phyloP scores from a whole-genome alignment of 2,329 filamentous ascomycete species.

The Colletotrichum higginsianum region DNA sequence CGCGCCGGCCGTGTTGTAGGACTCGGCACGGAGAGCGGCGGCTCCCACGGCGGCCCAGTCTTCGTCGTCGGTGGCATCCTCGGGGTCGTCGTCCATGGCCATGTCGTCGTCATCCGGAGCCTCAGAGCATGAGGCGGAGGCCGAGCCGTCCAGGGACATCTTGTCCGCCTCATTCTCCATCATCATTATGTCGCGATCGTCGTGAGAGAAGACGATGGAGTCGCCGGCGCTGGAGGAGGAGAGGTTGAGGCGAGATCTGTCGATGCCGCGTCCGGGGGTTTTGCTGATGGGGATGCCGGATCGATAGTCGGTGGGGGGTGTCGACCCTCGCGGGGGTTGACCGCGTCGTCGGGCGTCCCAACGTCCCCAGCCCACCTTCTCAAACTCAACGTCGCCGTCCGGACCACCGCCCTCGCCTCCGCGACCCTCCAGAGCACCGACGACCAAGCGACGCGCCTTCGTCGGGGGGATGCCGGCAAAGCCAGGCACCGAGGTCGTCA shows the following conservation, averaged over 20 bases:
- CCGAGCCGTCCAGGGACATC: constrained; percentile 86
- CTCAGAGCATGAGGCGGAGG: constrained; percentile 82
- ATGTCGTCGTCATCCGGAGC: constrained; percentile 76
- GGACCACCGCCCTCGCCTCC: constrained; percentile 72
- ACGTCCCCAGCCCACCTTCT: constrained; percentile 97
- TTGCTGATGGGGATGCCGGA: constrained; percentile 72
- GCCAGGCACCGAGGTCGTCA: constrained; percentile 93
- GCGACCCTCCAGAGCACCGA: constrained; percentile 90
- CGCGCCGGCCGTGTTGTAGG: constrained; percentile 69
- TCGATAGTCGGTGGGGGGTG: constrained; percentile 60
- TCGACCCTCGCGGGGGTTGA: constrained; percentile 65
- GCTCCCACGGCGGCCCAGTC: constrained; percentile 95
- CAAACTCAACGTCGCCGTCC: constrained; percentile 84
- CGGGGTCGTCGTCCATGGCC: constrained; percentile 80
- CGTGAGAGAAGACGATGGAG: constrained; percentile 83
- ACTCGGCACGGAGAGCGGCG: constrained; percentile 81
- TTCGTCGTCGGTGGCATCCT: constrained; percentile 93
- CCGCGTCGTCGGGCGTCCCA: constrained; percentile 89
- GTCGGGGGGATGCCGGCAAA: constrained; percentile 90
- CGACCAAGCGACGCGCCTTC: constrained; percentile 91
- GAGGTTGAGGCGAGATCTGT: constrained; percentile 64
- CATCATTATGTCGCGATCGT: constrained; percentile 77
- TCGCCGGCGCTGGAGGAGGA: constrained; percentile 76
- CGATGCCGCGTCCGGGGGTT: constrained; percentile 58
- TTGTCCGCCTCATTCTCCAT: constrained; percentile 91